These are phyloP conservation scores for Paecilomyces formosus DNA, from an alignment of 2,329 filamentous ascomycete genomes.

Conservation along the genomic window DNA sequence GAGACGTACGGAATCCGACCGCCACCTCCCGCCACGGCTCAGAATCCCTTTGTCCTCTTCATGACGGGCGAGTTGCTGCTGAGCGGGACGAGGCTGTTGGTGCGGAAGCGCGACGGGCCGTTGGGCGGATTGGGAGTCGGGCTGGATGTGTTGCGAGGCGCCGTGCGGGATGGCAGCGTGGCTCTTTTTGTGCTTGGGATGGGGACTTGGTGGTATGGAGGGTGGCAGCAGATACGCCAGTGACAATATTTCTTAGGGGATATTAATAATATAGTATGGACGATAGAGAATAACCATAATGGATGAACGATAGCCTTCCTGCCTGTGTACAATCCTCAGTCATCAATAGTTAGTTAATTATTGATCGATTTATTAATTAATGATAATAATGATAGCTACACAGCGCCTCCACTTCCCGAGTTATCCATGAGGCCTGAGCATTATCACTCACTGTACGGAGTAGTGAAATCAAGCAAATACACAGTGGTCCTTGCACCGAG, in stretches of 20 bases:
- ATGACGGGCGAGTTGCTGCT: constrained; percentile 40
- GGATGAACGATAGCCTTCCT: too few species aligned
- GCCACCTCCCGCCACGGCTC: constrained; percentile 37
- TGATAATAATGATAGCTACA: too few species aligned
- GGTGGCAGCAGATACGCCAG: constrained; percentile 15
- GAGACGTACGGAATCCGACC: constrained; percentile 31
- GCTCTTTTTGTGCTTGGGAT: constrained; percentile 39
- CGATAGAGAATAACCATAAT: too few species aligned
- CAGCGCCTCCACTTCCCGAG: too few species aligned
- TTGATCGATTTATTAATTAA: too few species aligned
- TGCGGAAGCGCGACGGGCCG: constrained; percentile 16
- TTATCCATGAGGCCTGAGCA: too few species aligned
- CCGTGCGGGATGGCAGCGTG: constrained; percentile 37
- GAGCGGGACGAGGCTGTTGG: constrained; percentile 27
- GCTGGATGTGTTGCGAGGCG: constrained; percentile 30
- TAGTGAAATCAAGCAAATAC: not conserved
- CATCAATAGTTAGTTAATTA: too few species aligned
- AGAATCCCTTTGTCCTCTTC: constrained; percentile 40
- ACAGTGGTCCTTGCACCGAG: not conserved
- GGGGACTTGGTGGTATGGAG: constrained; percentile 32
- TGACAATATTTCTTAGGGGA: not conserved
- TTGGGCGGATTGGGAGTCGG: constrained; percentile 22
- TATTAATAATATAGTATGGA: too few species aligned
- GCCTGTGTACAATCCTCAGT: too few species aligned
- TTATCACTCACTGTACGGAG: too few species aligned